Evolutionary conservation across 345 rosid genomes (phyloP), one percentile per base, ranked within the genome.

Genomic region (Combretum micranthum): DNA sequence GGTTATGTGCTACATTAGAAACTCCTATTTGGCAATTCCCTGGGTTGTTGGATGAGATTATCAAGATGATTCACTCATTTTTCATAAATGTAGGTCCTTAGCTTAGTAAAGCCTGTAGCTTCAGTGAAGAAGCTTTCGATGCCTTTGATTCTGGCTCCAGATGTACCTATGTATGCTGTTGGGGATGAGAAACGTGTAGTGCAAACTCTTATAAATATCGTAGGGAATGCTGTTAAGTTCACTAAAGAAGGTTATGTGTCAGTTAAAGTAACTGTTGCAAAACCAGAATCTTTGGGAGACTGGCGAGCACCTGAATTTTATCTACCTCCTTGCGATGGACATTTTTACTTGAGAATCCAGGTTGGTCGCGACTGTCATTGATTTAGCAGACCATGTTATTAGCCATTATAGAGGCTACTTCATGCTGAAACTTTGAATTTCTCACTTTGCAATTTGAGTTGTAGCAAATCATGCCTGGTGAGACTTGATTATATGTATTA

Each of bases 141-240:
- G 64, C 76, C 75, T 67, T 69, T 72, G 73, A 73, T 74, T 60
- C 67, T 86, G 63, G 72, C 91, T 55, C 84, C 89, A 9, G 98
- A 92, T 70, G 71, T 92, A 63, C 99, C 97, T 42, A 53, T 62
- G n/a, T 74, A 62, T 67, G 95, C 85, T 16, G 49, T 83, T 47
- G 99, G 97, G 50, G 99, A 92, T 72, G 85, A 83, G 77, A 86
- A 88, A 72, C 89, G 99, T 57, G 77, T 92, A 13, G 68, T 77
- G 85, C 99, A 92, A 64, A 85, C 68, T 18, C 77, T 92, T 65
- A 70, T 92, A 50, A 88, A 92, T 73, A 70, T 92, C 42, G 80
- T 66, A 54, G 97, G 97, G 7, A 92, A 92, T 62, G 97, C 97
- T 22, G 95, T 88, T 68, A 92, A 92, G 83, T 92, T 86, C 78